Conservation (phyloP, 139 green algal species). For the Chlamydomonas applanata region DNA sequence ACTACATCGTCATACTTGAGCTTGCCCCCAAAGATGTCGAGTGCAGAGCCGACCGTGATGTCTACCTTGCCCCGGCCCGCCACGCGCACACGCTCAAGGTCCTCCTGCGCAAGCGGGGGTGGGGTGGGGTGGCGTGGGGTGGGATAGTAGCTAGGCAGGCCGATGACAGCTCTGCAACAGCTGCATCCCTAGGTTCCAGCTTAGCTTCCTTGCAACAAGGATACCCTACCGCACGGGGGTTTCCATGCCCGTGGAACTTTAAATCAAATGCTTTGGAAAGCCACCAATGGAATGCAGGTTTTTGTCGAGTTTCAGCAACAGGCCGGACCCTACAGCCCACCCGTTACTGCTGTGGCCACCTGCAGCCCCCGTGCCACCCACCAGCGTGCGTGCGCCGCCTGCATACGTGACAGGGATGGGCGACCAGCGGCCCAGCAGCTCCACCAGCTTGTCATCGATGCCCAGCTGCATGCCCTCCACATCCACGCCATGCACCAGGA, state of each 20-base stretch:
- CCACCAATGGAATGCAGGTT: no score
- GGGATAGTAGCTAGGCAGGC: neutral
- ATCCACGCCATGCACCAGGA: conserved; percentile 97
- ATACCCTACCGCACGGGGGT: no score
- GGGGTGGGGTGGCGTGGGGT: neutral
- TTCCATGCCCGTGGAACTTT: no score
- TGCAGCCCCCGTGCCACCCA: conserved; percentile 27
- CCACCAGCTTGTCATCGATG: conserved; percentile 94
- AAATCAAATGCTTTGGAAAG: no score
- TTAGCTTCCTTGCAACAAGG: no score
- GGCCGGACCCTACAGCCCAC: no score
- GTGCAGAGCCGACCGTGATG: conserved; percentile 93
- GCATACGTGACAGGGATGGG: conserved; percentile 94
- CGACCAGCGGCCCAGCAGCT: conserved; percentile 65
- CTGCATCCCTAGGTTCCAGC: neutral
- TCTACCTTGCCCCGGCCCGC: conserved; percentile 79
- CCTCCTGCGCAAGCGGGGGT: conserved; percentile 50
- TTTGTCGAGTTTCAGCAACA: no score
- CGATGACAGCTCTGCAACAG: no score
- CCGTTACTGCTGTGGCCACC: no score
- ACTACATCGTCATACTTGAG: conserved; percentile 89
- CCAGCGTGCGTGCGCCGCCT: conserved; percentile 82
- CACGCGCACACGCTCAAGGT: conserved; percentile 74
- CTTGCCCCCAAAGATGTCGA: conserved; percentile 97
- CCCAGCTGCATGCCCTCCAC: conserved; percentile 97